Evolutionary conservation across 352 stramenopile species (phyloP).

Genomic region (Saprolegnia parasitica): DNA sequence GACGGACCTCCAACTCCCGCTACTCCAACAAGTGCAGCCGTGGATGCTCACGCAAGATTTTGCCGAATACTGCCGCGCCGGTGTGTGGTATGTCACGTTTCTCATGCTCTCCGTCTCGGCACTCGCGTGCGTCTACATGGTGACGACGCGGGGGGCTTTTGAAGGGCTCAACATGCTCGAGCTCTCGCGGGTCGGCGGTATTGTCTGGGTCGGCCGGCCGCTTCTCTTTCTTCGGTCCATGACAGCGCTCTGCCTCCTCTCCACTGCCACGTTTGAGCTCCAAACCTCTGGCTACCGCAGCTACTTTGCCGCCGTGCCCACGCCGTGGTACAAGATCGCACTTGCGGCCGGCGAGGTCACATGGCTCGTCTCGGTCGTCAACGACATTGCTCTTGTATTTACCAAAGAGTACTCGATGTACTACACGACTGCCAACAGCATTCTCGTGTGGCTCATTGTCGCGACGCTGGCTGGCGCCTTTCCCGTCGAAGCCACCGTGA

Average conservation of each 20-base stretch:
- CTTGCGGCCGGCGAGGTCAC: constrained; percentile 16
- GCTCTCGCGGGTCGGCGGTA: not conserved
- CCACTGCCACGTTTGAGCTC: constrained; percentile 2
- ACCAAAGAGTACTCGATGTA: constrained; percentile 17
- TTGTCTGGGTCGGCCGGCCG: constrained; percentile 3
- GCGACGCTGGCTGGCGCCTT: not conserved
- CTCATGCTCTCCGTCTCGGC: not conserved
- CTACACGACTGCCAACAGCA: not conserved
- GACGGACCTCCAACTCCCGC: constrained; percentile 3
- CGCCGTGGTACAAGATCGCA: not conserved
- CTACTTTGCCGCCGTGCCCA: not conserved
- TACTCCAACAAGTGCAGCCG: not conserved
- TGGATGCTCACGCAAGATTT: not conserved
- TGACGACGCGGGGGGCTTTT: not conserved
- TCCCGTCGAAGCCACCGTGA: not conserved
- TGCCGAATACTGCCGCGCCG: not conserved
- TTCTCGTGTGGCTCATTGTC: constrained; percentile 8
- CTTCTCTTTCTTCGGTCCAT: not conserved
- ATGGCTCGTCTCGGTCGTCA: constrained; percentile 20
- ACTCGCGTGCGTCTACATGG: not conserved
- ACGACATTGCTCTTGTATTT: constrained; percentile 15
- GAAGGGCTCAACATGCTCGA: not conserved
- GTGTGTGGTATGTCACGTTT: not conserved
- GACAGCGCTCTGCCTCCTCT: constrained; percentile 2
- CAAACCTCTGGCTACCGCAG: not conserved